Percentiles rank a stretch among this genome's conserved stretches.
These are phyloP conservation scores for Saturnispora sanitii DNA, from an alignment of 805 yeast species.

Conservation along the genomic window DNA sequence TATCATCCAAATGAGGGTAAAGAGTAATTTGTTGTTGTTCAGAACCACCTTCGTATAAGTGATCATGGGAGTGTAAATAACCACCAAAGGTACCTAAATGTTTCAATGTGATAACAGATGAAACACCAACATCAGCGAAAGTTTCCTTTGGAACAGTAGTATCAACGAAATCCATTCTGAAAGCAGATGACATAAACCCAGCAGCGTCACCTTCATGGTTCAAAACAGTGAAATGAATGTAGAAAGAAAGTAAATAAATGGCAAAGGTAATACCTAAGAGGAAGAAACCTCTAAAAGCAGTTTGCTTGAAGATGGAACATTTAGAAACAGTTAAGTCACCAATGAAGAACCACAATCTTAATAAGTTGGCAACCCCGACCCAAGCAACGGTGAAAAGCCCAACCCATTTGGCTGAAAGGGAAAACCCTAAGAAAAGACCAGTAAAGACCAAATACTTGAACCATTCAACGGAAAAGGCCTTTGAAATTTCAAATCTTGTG, in stretches of 20 bases:
- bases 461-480: conserved; percentile 52
- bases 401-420: conserved; percentile 74
- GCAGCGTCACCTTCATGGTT: conserved; percentile 59
- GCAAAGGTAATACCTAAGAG: conserved; percentile 50
- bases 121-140: conserved; percentile 60
- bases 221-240: conserved; percentile 52
- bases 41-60: conserved; percentile 66
- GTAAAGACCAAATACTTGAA: conserved; percentile 51
- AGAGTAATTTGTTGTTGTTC: conserved; percentile 76
- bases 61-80: conserved; percentile 72
- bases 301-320: conserved; percentile 35
- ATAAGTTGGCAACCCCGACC: conserved; percentile 54
- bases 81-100: conserved; percentile 70
- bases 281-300: conserved; percentile 39
- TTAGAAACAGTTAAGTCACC: conserved; percentile 57
- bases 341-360: conserved; percentile 59
- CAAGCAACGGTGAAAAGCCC: conserved; percentile 74
- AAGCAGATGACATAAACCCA: conserved; percentile 63
- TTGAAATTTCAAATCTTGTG: conserved; percentile 55
- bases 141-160: conserved; percentile 51
- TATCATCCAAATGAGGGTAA: conserved; percentile 68
- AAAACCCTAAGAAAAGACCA: conserved; percentile 62
- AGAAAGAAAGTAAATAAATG: conserved; percentile 50
- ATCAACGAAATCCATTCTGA: conserved; percentile 53
- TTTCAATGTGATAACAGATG: conserved; percentile 55